Evolutionary conservation across 2,329 filamentous ascomycete genomes (phyloP), one percentile per base, ranked within the genome.

Genomic region (Fusarium verticillioides): DNA sequence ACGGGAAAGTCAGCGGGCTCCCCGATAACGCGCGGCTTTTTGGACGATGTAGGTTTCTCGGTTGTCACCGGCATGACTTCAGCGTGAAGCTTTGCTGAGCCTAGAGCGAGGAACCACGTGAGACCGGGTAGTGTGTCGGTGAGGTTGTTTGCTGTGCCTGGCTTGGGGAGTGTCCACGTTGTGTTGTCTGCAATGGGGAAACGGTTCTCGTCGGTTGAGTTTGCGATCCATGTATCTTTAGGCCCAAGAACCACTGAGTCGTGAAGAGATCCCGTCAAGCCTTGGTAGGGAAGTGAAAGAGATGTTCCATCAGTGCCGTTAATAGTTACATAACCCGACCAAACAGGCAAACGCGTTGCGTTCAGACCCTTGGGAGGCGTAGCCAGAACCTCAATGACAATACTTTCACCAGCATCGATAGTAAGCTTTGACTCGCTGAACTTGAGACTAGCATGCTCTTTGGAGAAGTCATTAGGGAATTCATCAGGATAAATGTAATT

Each of bases 391-490:
- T 82, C 79, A 60, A 89, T 78, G 1, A 83, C 83, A 66, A 84
- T 83, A n/a, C 83, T 82, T 64, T 85, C 76, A 12, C 82, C 83
- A 7, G 82, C 81, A 3, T 77, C 75, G 16, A 89, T 75, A 1
- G 83, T 86, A 56, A 90, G 80, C 28, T 82, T 81, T 71, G 82
- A 78, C 57, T 81, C 76, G 73, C 80, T 83, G 59, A 89, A 83
- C 46, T 77, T 75, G 36, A 89, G 72, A 3, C 80, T 81, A 15
- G 87, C 87, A 46, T 82, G 82, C 32, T 81, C 78, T n/a, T 78
- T 73, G 2, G 82, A 77, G 10, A 85, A 78, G 13, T 86, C 81
- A 36, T 85, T 86, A 32, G 87, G 87, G 73, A 88, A 89, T 0
- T 61, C 21, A 16, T 79, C 78, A 0, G 86, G 83, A 50, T 80